Conservation (phyloP, 108 stramenopile species). For the Nitzschia sp. region DNA sequence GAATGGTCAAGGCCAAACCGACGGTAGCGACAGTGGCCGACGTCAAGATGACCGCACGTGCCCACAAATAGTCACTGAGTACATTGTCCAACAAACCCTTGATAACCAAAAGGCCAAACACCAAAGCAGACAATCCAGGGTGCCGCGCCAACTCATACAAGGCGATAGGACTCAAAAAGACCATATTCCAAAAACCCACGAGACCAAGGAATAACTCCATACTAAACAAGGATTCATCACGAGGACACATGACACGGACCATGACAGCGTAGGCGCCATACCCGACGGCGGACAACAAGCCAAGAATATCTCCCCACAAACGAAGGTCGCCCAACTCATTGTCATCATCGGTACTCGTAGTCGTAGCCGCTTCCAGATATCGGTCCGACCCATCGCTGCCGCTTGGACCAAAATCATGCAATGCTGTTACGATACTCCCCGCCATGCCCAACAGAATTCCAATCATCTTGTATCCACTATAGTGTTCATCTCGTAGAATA, state of each 20-base stretch:
- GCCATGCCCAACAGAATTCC: conserved; percentile 71
- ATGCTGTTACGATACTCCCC: conserved; percentile 65
- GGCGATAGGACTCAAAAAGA: conserved; percentile 60
- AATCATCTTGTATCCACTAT: conserved; percentile 49
- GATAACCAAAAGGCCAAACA: conserved; percentile 61
- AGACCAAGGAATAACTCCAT: conserved; percentile 94
- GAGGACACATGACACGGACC: conserved; percentile 67
- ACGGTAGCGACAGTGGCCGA: conserved; percentile 96
- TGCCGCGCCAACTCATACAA: conserved; percentile 43
- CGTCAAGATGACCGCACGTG: conserved; percentile 91
- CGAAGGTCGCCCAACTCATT: conserved; percentile 6
- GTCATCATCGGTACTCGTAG: conserved; percentile 3
- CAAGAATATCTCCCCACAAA: conserved; percentile 70
- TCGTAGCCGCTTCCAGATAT: neutral
- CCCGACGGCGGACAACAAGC: conserved; percentile 74
- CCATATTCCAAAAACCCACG: conserved; percentile 79
- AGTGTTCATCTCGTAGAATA: conserved; percentile 59
- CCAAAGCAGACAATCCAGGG: conserved; percentile 44
- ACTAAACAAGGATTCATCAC: conserved; percentile 71
- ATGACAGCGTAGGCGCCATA: conserved; percentile 84
- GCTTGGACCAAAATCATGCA: conserved; percentile 44
- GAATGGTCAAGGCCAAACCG: conserved; percentile 94
- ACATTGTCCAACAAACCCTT: conserved; percentile 89
- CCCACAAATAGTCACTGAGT: conserved; percentile 93
- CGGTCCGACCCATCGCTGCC: neutral